Evolutionary conservation across 83 land plant genomes (phyloP), one percentile per base, ranked within the genome.

Genomic region (Diphasiastrum complanatum): DNA sequence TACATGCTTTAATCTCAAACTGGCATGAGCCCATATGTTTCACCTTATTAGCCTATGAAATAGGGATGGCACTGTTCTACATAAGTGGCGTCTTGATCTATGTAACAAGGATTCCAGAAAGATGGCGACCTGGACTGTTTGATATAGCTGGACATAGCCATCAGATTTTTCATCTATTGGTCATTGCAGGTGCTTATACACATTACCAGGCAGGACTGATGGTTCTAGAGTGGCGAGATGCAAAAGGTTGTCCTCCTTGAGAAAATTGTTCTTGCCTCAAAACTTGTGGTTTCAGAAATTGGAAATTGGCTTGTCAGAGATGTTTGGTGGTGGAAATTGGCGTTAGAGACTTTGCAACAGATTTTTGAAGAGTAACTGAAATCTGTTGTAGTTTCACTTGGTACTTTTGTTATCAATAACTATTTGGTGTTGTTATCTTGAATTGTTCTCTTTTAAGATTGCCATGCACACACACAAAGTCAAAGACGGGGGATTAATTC

Each of bases 131-230:
- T 1, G 90, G 90, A 0, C 50, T 63, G 65, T 85, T 82, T 40
- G 90, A 85, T 41, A 47, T 85, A 22, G 79, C 77, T 8, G 90
- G 90, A 1, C 86, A 85, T 33, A 85, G 90, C 65, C 90, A 85
- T 47, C 83, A 82, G 49, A 79, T 85, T 19, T 85, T 85, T 47
- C 90, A 85, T 57, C 76, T 79, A 23, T 58, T 85, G 3, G 86
- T 85, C 14, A 45, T 85, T 32, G 14, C 64, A 20, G 90, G 86
- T 8, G 90, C 90, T 0, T 61, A 78, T 41, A 81, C 86, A 2
- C 95, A 87, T 36, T 87, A 87, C 49, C 74, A 76, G 5, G 95
- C 90, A 12, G 68, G 84, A 4, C 58, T 80, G 1, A 29, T 79
- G 0, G 74, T 84, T 34, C 49, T 87, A 40, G 75, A 77, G 47